These are phyloP conservation scores for Nigrospora osmanthi DNA, from an alignment of 2,329 filamentous ascomycete genomes.

Conservation along the genomic window DNA sequence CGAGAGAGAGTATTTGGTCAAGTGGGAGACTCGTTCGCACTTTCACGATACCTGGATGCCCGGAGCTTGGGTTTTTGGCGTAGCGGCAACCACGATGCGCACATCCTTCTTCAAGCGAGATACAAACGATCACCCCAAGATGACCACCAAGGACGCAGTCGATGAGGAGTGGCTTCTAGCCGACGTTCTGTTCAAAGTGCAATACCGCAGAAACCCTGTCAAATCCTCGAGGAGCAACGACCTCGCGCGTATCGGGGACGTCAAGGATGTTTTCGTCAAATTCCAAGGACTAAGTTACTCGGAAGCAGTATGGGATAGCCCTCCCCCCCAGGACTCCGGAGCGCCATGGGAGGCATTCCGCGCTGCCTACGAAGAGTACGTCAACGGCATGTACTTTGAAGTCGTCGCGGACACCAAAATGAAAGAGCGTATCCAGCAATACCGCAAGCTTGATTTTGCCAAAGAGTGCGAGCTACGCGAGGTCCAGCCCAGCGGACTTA, in stretches of 20 bases:
- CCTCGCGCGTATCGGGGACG: constrained; percentile 60
- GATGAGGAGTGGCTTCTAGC: constrained; percentile 78
- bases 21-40: constrained; percentile 78
- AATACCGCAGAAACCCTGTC: constrained; percentile 43
- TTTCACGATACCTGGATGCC: constrained; percentile 80
- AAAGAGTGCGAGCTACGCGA: constrained; percentile 53
- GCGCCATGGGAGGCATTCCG: constrained; percentile 74
- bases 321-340: constrained; percentile 56
- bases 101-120: constrained; percentile 69
- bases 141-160: constrained; percentile 69
- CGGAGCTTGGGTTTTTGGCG: constrained; percentile 80
- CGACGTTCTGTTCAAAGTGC: constrained; percentile 83
- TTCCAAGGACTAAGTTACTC: constrained; percentile 90
- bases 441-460: constrained; percentile 58
- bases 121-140: constrained; percentile 53
- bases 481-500: constrained; percentile 65
- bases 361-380: constrained; percentile 77
- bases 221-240: constrained; percentile 61
- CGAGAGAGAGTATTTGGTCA: constrained; percentile 86
- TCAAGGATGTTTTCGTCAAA: constrained; percentile 74
- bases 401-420: constrained; percentile 50
- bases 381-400: constrained; percentile 67
- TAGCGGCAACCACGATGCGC: constrained; percentile 56
- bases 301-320: constrained; percentile 82
- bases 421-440: constrained; percentile 59